Conservation (phyloP, 352 stramenopile species). For the Globisporangium acanthophoron region DNA sequence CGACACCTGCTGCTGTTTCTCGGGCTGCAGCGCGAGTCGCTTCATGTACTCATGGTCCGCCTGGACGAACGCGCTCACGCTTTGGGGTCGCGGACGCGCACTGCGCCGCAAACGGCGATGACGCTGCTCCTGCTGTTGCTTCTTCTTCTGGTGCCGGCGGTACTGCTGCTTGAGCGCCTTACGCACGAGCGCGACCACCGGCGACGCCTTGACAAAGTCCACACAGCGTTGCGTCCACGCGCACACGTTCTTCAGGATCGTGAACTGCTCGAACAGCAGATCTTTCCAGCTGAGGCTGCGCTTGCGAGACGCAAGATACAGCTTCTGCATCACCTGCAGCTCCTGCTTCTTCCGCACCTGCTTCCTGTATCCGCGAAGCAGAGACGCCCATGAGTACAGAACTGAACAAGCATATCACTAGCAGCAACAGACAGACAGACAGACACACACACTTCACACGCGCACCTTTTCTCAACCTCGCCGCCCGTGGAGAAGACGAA, state of each 20-base stretch:
- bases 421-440: background rate
- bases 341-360: conserved; percentile 32
- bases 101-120: conserved; percentile 11
- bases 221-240: conserved; percentile 24
- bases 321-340: conserved; percentile 34
- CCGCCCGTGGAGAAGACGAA: conserved; percentile 16
- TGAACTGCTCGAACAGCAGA: conserved; percentile 28
- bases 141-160: background rate
- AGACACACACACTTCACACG: background rate
- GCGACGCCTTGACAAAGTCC: conserved; percentile 16
- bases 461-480: conserved; percentile 11
- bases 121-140: conserved; percentile 3
- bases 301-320: conserved; percentile 38
- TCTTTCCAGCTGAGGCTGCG: conserved; percentile 33
- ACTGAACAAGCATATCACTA: no score
- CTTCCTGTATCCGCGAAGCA: conserved; percentile 1
- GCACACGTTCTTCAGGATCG: conserved; percentile 30
- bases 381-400: background rate
- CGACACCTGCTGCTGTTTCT: background rate
- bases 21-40: conserved; percentile 16
- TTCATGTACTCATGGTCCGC: conserved; percentile 44
- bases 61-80: conserved; percentile 31
- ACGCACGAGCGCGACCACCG: conserved; percentile 6
- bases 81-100: background rate
- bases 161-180: conserved; percentile 8